These are phyloP conservation scores for Fusarium sp. DNA, from an alignment of 2,329 filamentous ascomycete species.

Conservation along the genomic window DNA sequence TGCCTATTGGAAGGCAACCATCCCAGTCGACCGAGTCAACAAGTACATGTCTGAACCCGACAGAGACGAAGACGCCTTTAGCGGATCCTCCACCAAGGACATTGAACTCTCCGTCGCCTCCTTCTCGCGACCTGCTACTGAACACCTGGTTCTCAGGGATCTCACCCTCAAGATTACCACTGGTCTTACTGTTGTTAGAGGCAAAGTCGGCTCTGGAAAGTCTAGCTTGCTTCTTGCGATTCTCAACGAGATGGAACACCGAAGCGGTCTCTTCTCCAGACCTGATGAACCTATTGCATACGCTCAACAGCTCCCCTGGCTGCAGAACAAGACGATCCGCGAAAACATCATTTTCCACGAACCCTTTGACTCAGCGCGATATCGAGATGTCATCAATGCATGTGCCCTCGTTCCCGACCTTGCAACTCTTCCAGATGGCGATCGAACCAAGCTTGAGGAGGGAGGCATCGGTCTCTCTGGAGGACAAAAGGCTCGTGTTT, in stretches of 20 bases:
- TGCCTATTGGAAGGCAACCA: constrained; percentile 81
- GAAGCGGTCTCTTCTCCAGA: constrained; percentile 60
- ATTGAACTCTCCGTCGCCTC: constrained; percentile 72
- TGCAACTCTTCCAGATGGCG: constrained; percentile 66
- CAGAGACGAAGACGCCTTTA: constrained; percentile 65
- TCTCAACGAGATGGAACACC: constrained; percentile 75
- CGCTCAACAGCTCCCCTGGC: constrained; percentile 72
- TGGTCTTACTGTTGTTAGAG: constrained; percentile 68
- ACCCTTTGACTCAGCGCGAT: constrained; percentile 64
- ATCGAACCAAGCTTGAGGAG: constrained; percentile 70
- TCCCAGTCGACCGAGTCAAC: constrained; percentile 85
- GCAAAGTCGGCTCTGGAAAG: constrained; percentile 72
- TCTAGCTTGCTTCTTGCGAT: constrained; percentile 70
- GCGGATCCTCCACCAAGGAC: constrained; percentile 49
- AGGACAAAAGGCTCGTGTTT: constrained; percentile 72
- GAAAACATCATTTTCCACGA: constrained; percentile 75
- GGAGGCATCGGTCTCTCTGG: constrained; percentile 73
- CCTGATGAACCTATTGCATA: constrained; percentile 66
- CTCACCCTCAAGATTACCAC: constrained; percentile 60
- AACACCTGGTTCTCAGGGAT: constrained; percentile 62
- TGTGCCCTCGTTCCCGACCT: constrained; percentile 70
- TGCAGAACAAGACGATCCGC: constrained; percentile 73
- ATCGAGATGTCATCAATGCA: constrained; percentile 70
- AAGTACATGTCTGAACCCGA: constrained; percentile 89
- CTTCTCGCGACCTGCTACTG: constrained; percentile 82